Evolutionary conservation across 2,329 filamentous ascomycete genomes (phyloP).

Genomic region (Botryotinia calthae): DNA sequence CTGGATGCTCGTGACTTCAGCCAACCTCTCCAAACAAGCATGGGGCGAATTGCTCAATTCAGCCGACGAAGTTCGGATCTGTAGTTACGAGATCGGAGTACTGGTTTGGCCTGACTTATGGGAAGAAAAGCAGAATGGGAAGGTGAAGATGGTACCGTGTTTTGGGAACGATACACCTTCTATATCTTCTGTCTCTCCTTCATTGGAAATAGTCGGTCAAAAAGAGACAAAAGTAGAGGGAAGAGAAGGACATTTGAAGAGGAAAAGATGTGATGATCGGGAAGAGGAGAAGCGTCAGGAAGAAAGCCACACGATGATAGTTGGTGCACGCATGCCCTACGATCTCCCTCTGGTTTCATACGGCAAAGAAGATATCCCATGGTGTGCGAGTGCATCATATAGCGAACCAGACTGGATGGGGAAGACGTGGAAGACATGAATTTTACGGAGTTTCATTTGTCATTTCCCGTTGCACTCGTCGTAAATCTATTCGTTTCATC

Average conservation of each 20-base stretch:
- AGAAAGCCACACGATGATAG: constrained; percentile 40
- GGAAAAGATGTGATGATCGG: constrained; percentile 29
- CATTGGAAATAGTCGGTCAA: constrained; percentile 23
- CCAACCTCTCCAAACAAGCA: constrained; percentile 86
- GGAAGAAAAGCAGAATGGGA: constrained; percentile 40
- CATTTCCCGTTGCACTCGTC: not conserved
- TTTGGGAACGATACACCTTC: constrained; percentile 61
- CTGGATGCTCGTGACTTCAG: constrained; percentile 86
- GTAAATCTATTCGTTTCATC: not conserved
- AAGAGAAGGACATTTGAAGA: constrained; percentile 21
- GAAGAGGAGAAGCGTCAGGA: not conserved
- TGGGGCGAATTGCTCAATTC: constrained; percentile 68
- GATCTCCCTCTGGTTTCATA: constrained; percentile 72
- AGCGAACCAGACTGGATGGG: constrained; percentile 54
- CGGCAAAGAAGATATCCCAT: constrained; percentile 61
- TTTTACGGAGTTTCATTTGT: not conserved
- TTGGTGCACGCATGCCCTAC: constrained; percentile 82
- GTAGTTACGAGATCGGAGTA: constrained; percentile 82
- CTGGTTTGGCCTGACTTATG: constrained; percentile 72
- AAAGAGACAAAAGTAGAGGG: not conserved
- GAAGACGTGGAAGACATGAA: constrained; percentile 23
- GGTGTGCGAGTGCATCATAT: constrained; percentile 67
- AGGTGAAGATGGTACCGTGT: constrained; percentile 60
- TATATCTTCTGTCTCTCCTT: constrained; percentile 39
- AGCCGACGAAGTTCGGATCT: constrained; percentile 63